Base-by-base conservation (phyloP, 2,329 filamentous ascomycete genomes). In the Harringtonia lauricola region DNA sequence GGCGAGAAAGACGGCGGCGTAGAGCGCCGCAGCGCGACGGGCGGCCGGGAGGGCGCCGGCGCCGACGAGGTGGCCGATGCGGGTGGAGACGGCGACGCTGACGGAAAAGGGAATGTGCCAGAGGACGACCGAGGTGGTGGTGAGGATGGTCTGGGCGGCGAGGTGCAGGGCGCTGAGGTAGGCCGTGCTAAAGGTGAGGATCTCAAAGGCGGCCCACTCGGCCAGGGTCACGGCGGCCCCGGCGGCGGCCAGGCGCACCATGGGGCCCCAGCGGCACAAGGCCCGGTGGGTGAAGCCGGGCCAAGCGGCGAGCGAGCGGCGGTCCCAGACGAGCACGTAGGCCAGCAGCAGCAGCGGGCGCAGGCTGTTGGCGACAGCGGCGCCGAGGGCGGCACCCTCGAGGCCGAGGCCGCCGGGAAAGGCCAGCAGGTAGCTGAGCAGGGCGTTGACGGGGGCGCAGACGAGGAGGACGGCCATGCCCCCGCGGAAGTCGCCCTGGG, bases 371-470 rank as follows among this genome's bases (percentile, higher is more conserved):
- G 83, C 87, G 42, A 90, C 76, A 45, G 76, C 77, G 12, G 94
- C 83, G 7, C 87, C 85, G 42, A 88, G 81, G 0, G 88, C 86
- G 5, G 87, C 87, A 21, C 87, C 88, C 43, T 87, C 66, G 57
- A 89, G 94, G 17, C 79, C 83, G 70, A 74, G 75, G 45, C 61
- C 61, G 35, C 81, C 61, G 59, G 71, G 72, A 82, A 84, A 90
- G 30, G 86, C 82, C 52, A 86, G 76, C 30, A 82, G 60, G 73
- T 77, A 89, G 57, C 87, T 86, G 66, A 86, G 64, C 38, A 87
- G 68, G 0, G 79, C 76, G 57, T 87, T 88, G 17, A 87, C 57
- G 1, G 84, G 84, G 0, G 51, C 46, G 56, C 65, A 59, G 74
- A 76, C 41, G n/a, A 67, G 46, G 37, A 69, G 50, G 12, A 60